Conservation (phyloP, 371 early-diverging fungal species). For the Quaeritorhiza haematococci region DNA sequence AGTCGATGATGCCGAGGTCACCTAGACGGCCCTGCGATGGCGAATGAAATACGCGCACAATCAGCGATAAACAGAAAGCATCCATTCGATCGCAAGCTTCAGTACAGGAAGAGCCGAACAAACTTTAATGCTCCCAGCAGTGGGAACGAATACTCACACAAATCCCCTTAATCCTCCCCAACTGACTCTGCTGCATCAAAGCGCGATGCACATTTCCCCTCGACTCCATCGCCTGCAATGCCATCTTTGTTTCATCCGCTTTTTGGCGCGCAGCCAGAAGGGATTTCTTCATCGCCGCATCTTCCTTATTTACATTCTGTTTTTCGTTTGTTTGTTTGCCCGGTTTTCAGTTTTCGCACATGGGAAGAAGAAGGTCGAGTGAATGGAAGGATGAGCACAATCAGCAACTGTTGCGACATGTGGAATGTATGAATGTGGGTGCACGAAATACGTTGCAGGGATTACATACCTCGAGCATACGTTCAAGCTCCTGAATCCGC, state of each 20-base stretch:
- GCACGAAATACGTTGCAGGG: too few species aligned
- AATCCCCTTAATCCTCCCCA: slow-evolving; percentile 80
- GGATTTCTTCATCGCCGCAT: slow-evolving; percentile 7
- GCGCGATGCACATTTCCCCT: slow-evolving; percentile 70
- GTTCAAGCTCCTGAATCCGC: too few species aligned
- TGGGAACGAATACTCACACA: slow-evolving; percentile 43
- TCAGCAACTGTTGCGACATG: too few species aligned
- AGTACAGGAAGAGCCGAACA: background rate
- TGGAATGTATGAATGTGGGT: too few species aligned
- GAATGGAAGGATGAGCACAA: too few species aligned
- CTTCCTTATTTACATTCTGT: slow-evolving; percentile 1
- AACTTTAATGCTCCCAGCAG: background rate
- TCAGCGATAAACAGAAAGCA: too few species aligned
- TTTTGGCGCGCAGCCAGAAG: slow-evolving; percentile 47
- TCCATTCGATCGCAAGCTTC: background rate
- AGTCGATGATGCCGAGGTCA: slow-evolving; percentile 91
- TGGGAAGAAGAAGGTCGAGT: too few species aligned
- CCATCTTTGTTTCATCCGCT: slow-evolving; percentile 59
- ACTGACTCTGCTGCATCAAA: slow-evolving; percentile 71
- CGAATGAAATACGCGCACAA: too few species aligned
- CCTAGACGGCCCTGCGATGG: slow-evolving; percentile 79
- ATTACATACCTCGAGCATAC: too few species aligned
- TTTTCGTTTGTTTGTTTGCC: background rate
- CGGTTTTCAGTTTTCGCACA: slow-evolving; percentile 13
- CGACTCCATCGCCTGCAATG: slow-evolving; percentile 63